phyloP scores from a whole-genome alignment of 2,329 filamentous ascomycete species.

The Exophiala sp. region DNA sequence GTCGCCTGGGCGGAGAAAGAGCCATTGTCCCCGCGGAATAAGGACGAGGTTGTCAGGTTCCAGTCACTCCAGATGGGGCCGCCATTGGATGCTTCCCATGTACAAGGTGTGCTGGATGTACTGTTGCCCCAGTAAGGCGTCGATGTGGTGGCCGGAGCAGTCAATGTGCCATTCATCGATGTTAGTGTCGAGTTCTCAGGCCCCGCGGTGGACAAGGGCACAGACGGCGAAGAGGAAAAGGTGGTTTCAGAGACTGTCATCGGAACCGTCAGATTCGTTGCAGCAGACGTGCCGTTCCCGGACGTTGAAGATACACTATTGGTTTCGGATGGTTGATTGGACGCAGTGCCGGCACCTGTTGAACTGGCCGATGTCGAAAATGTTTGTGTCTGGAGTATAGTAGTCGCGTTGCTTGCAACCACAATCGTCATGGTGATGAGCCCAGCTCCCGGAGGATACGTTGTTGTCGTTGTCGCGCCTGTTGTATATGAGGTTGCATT shows the following conservation, averaged over 20 bases:
- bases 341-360: not conserved
- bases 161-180: not conserved
- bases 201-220: not conserved
- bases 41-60: conserved; percentile 8
- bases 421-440: conserved; percentile 16
- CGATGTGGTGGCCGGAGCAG: conserved; percentile 1
- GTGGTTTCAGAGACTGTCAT: not conserved
- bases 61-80: conserved; percentile 10
- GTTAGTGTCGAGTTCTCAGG: not conserved
- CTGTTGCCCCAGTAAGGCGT: conserved; percentile 12
- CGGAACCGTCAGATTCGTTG: not conserved
- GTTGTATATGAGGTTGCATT: not conserved
- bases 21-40: not conserved
- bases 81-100: conserved; percentile 1
- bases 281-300: not conserved
- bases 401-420: conserved; percentile 3
- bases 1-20: not conserved
- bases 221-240: not conserved
- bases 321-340: not conserved
- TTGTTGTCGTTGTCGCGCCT: not conserved
- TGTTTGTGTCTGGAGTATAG: not conserved
- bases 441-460: not conserved
- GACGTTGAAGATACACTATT: not conserved
- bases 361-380: not conserved
- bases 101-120: conserved; percentile 3